Conservation (phyloP, 192 early-diverging fungal genomes). For the Thoreauomyces humboldtii region DNA sequence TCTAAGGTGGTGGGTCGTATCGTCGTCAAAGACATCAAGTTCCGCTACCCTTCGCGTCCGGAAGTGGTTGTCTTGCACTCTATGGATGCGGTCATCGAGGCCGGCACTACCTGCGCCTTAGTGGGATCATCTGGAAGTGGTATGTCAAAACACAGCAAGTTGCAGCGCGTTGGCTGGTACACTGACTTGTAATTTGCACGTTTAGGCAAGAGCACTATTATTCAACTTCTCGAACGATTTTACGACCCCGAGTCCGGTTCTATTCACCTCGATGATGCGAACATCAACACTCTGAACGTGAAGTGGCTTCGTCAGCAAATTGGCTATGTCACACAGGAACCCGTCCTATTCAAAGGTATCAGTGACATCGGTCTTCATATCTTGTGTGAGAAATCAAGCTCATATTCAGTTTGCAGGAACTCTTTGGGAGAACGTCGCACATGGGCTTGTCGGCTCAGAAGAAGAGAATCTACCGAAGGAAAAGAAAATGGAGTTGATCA, state of each 20-base stretch:
- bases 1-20: constrained; percentile 36
- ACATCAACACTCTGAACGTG: constrained; percentile 76
- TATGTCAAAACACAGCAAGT: too few relatives aligned
- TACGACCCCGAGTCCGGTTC: constrained; percentile 57
- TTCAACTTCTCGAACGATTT: constrained; percentile 82
- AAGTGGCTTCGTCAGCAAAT: constrained; percentile 81
- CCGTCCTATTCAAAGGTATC: constrained; percentile 82
- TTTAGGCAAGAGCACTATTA: constrained; percentile 83
- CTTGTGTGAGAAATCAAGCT: too few relatives aligned
- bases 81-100: constrained; percentile 50
- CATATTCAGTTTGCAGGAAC: too few relatives aligned
- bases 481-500: constrained; percentile 36
- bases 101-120: constrained; percentile 80
- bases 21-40: constrained; percentile 44
- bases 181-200: too few relatives aligned
- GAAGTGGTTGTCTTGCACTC: constrained; percentile 58
- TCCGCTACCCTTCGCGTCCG: constrained; percentile 65
- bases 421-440: constrained; percentile 78
- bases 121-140: constrained; percentile 80
- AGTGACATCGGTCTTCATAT: too few relatives aligned
- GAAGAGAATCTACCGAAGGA: constrained; percentile 42
- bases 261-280: constrained; percentile 74
- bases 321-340: constrained; percentile 91
- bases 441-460: constrained; percentile 53
- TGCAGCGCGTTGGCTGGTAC: too few relatives aligned